A percentile compares a stretch with the other conserved stretches of the same genome.
phyloP scores from a whole-genome alignment of 2,329 filamentous ascomycete species.

The Grosmannia clavigera region DNA sequence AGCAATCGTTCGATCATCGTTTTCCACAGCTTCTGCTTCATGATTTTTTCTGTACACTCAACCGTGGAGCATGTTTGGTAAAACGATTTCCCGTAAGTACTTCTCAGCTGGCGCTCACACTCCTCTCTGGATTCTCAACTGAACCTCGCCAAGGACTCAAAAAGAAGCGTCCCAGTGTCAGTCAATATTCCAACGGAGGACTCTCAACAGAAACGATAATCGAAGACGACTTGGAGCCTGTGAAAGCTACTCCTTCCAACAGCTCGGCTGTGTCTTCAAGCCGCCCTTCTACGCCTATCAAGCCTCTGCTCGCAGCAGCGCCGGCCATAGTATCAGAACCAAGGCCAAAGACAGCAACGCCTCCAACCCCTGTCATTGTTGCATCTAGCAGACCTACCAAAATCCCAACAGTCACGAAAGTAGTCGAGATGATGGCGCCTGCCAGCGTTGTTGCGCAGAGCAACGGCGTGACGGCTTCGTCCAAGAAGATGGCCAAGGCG shows the following conservation, averaged over 20 bases:
- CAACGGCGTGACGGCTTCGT: neutral
- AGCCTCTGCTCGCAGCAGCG: neutral
- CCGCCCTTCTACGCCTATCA: neutral
- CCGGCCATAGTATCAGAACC: neutral
- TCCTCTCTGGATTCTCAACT: neutral
- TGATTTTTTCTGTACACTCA: neutral
- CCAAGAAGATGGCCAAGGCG: neutral
- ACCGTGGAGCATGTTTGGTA: neutral
- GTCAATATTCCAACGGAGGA: neutral
- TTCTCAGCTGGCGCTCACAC: neutral
- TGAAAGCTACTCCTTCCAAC: neutral
- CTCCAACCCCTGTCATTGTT: too few relatives aligned
- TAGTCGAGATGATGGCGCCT: neutral
- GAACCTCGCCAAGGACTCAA: neutral
- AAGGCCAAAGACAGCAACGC: neutral
- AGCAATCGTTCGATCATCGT: neutral
- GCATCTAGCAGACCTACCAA: too few relatives aligned
- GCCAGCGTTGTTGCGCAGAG: neutral
- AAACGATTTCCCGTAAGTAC: neutral
- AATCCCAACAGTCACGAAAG: neutral
- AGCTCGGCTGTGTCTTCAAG: neutral
- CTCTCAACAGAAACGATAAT: neutral
- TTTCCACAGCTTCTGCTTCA: neutral
- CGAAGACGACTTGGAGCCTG: neutral
- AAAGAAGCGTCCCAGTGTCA: neutral